A percentile compares a stretch with the other conserved stretches of the same genome.
Evolutionary conservation across 2,329 filamentous ascomycete species (phyloP).

Genomic region (Epichloe coenophiala): DNA sequence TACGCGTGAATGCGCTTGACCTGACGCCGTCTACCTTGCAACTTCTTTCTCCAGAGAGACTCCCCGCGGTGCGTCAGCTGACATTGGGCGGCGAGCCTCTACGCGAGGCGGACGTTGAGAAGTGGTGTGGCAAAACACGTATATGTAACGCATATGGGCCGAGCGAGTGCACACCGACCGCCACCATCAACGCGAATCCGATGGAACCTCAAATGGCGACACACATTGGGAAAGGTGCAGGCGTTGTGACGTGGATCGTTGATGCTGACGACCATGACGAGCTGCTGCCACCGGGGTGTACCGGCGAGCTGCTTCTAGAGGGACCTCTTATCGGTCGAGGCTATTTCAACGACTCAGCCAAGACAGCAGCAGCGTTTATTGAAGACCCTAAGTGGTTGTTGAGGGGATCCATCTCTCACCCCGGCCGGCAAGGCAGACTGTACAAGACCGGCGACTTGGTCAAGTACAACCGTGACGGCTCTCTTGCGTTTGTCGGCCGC

Average conservation of each 20-base stretch:
- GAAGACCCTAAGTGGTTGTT: slow-evolving; percentile 10
- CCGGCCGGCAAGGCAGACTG: slow-evolving; percentile 7
- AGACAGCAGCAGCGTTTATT: slow-evolving; percentile 20
- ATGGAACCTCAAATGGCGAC: background rate
- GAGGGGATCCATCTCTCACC: background rate
- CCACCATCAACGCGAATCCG: background rate
- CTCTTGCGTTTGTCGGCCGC: slow-evolving; percentile 8
- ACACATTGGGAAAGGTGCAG: slow-evolving; percentile 2
- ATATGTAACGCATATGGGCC: background rate
- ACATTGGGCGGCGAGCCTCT: background rate
- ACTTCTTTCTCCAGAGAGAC: background rate
- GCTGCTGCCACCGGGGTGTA: slow-evolving; percentile 8
- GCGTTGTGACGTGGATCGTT: slow-evolving; percentile 12
- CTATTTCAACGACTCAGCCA: slow-evolving; percentile 28
- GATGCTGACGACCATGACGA: slow-evolving; percentile 9
- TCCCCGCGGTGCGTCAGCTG: background rate
- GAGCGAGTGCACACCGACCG: background rate
- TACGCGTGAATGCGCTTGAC: background rate
- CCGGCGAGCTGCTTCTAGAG: slow-evolving; percentile 24
- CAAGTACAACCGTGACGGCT: slow-evolving; percentile 8
- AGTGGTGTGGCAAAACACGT: background rate
- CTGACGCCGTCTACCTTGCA: background rate
- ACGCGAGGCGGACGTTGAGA: background rate
- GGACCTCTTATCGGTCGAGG: slow-evolving; percentile 34
- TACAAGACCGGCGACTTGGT: slow-evolving; percentile 11